These are phyloP conservation scores for Bacidia rubella DNA, from an alignment of 495 filamentous ascomycete species.

Conservation along the genomic window DNA sequence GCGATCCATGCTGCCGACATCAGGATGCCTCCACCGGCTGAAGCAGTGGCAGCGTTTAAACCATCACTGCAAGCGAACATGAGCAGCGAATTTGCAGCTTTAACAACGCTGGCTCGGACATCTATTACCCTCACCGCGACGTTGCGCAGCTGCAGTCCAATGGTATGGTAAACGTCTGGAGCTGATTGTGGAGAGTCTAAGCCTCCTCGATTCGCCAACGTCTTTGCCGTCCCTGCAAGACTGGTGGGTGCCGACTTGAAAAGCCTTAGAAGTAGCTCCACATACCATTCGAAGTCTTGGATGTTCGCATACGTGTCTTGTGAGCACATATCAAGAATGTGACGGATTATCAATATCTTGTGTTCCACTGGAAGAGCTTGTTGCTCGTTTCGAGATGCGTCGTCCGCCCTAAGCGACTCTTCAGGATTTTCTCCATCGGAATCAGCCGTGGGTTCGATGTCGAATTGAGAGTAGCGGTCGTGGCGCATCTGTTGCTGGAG, in stretches of 20 bases:
- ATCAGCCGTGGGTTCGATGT: slow-evolving; percentile 34
- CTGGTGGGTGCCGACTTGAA: slow-evolving; percentile 47
- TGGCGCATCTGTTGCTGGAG: slow-evolving; percentile 22
- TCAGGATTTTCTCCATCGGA: slow-evolving; percentile 45
- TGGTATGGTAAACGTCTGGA: slow-evolving; percentile 43
- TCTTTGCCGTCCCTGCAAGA: neutral
- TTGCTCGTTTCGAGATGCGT: slow-evolving; percentile 12
- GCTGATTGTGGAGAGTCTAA: slow-evolving; percentile 1
- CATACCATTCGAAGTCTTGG: slow-evolving; percentile 92
- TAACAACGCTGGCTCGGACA: slow-evolving; percentile 59
- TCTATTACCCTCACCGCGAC: slow-evolving; percentile 83
- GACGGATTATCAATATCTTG: slow-evolving; percentile 57
- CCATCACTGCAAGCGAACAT: slow-evolving; percentile 34
- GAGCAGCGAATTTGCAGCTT: slow-evolving; percentile 67
- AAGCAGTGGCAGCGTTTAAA: slow-evolving; percentile 17
- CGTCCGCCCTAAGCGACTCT: slow-evolving; percentile 25
- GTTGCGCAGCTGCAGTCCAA: slow-evolving; percentile 76
- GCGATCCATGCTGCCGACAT: slow-evolving; percentile 67
- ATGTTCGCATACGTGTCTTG: slow-evolving; percentile 74
- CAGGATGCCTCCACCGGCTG: slow-evolving; percentile 46
- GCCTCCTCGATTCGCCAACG: neutral
- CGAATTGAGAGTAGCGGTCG: slow-evolving; percentile 16
- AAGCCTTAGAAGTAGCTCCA: slow-evolving; percentile 69
- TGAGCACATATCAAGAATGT: slow-evolving; percentile 84
- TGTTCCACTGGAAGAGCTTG: slow-evolving; percentile 66